Evolutionary conservation across 805 yeast species (phyloP).

Genomic region (Candida rishiriensis): DNA sequence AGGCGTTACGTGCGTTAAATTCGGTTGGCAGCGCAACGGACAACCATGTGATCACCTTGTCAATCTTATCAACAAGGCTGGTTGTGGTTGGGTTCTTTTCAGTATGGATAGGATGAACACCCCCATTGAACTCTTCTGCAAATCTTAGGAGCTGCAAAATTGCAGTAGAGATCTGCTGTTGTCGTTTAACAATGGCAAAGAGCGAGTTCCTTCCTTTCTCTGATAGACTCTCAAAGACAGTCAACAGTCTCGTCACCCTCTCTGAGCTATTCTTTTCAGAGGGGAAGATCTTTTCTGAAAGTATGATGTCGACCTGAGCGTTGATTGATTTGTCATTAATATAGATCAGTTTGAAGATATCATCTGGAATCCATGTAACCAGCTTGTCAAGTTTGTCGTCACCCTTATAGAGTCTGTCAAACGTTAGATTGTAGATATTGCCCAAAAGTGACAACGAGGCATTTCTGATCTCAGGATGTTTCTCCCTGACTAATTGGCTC

Average conservation of each 20-base stretch:
- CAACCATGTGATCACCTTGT: slow-evolving; percentile 60
- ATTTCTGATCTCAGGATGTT: slow-evolving; percentile 57
- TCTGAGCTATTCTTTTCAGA: slow-evolving; percentile 35
- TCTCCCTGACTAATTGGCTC: slow-evolving; percentile 67
- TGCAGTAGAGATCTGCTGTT: slow-evolving; percentile 53
- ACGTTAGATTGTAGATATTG: slow-evolving; percentile 47
- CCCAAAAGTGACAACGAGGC: slow-evolving; percentile 53
- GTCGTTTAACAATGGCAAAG: slow-evolving; percentile 65
- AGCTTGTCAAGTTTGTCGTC: slow-evolving; percentile 27
- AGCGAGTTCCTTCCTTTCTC: slow-evolving; percentile 60
- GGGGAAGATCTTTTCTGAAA: slow-evolving; percentile 62
- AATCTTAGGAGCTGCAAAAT: slow-evolving; percentile 44
- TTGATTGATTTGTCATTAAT: slow-evolving; percentile 69
- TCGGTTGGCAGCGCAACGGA: slow-evolving; percentile 50
- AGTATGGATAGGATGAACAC: slow-evolving; percentile 22
- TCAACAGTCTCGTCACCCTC: slow-evolving; percentile 52
- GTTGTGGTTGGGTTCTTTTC: slow-evolving; percentile 7
- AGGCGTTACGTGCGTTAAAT: slow-evolving; percentile 41
- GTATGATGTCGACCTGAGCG: slow-evolving; percentile 53
- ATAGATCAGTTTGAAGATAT: slow-evolving; percentile 60
- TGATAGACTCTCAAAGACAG: slow-evolving; percentile 44
- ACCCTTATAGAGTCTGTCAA: slow-evolving; percentile 24
- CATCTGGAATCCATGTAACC: slow-evolving; percentile 56
- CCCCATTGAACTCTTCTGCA: slow-evolving; percentile 41
- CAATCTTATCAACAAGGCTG: slow-evolving; percentile 33